Percentiles rank a stretch among this genome's conserved stretches.
phyloP scores from a whole-genome alignment of 2,329 filamentous ascomycete genomes.

The Lachnellula occidentalis region DNA sequence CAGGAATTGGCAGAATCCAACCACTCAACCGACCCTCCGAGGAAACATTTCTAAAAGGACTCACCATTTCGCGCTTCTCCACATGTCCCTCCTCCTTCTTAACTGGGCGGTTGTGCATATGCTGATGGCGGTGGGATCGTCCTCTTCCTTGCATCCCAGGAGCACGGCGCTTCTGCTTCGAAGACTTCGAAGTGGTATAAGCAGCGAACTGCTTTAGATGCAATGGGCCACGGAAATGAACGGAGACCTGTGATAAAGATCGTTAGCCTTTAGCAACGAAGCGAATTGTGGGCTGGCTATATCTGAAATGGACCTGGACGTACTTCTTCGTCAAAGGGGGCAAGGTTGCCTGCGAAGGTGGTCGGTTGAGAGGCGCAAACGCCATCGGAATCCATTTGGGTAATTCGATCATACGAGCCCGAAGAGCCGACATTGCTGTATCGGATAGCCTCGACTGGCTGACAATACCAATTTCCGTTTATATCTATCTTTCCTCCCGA shows the following conservation, averaged over 20 bases:
- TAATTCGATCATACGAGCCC: conserved; percentile 61
- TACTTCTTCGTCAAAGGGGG: conserved; percentile 68
- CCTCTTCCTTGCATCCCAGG: conserved; percentile 32
- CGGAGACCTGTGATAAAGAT: conserved; percentile 50
- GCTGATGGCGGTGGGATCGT: conserved; percentile 45
- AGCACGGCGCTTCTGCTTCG: conserved; percentile 32
- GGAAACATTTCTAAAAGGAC: neutral
- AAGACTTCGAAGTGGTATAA: conserved; percentile 48
- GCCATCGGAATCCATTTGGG: conserved; percentile 50
- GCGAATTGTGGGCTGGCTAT: neutral
- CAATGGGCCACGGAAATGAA: conserved; percentile 68
- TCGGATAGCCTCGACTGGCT: conserved; percentile 59
- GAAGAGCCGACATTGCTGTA: conserved; percentile 56
- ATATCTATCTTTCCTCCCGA: conserved; percentile 30
- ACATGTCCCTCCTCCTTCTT: conserved; percentile 30
- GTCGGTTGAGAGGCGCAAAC: conserved; percentile 48
- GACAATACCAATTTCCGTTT: conserved; percentile 61
- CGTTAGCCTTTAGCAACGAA: neutral
- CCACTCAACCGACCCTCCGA: neutral
- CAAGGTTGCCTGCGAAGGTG: conserved; percentile 54
- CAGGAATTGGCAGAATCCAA: too few relatives aligned
- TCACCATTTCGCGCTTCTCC: conserved; percentile 40
- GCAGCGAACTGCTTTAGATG: conserved; percentile 62
- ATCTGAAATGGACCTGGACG: conserved; percentile 29
- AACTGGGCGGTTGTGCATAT: conserved; percentile 35